Evolutionary conservation across 768 basidiomycete species (phyloP), one percentile per base, ranked within the genome.

Genomic region (Podaxis mareebaensis): DNA sequence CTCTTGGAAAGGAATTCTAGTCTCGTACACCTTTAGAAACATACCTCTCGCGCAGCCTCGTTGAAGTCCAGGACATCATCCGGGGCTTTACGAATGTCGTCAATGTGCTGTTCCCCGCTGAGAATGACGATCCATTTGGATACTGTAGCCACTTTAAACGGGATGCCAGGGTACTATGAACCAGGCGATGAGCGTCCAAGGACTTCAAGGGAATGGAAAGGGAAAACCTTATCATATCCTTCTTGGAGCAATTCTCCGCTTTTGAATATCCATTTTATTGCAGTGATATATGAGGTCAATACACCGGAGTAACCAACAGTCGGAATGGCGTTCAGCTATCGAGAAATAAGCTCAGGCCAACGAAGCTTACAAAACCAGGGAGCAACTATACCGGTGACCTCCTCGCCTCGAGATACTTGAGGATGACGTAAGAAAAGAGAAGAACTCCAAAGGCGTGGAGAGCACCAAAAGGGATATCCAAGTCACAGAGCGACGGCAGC

Each of bases 41-140:
- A 24, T 56, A 60, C 64, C 20, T 65, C 61, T 4, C 13, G n/a
- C 0, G 48, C 33, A 6, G 60, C 48, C 17, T 53, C 13, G 1
- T 8, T 28, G 42, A 73, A 66, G 12, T 71, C 72, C 12, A 77
- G 48, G 2, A 72, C 60, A 8, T 76, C 72, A 26, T 72, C 72
- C 5, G 67, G 54, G 6, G 77, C 74, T 60, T 69, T 73, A 7
- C 73, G 68, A 46, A 80, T 63, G 24, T 79, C 77, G 12, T 77
- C 71, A 3, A 76, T 59, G 64, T 72, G 65, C 24, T 73, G 44
- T 4, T 66, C 61, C 17, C 73, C 74, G 28, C 70, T 71, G 20
- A 75, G 65, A 2, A 77, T 63, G 7, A 78, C 67, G 1, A 70
- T 60, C 78, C 77, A 79, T 46, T 65, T 63, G n/a, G 68, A 70